Conservation (phyloP, 139 green algal genomes). For the Parachlorella kessleri region DNA sequence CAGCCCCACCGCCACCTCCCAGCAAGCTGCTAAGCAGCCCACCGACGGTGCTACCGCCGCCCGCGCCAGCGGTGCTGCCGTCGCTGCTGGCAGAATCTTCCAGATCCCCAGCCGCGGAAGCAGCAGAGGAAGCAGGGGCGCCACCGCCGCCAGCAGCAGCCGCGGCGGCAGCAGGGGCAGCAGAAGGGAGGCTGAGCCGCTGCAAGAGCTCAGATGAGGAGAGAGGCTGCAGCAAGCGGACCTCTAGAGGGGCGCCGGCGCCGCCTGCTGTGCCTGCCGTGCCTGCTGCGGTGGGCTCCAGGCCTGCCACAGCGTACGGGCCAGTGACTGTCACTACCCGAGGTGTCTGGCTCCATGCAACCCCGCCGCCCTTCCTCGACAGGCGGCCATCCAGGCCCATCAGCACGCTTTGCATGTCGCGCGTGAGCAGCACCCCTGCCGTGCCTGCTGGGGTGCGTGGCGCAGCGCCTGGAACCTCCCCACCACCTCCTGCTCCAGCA, state of each 20-base stretch:
- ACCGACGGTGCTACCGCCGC: too few relatives aligned
- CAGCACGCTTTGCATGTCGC: conserved; percentile 54
- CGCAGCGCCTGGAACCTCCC: neutral
- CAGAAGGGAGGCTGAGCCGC: neutral
- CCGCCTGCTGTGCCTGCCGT: too few relatives aligned
- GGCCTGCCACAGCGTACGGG: conserved; percentile 56
- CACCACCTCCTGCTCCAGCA: too few relatives aligned
- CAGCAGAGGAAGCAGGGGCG: too few relatives aligned
- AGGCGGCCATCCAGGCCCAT: conserved; percentile 43
- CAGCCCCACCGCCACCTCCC: too few relatives aligned
- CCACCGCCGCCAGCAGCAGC: too few relatives aligned
- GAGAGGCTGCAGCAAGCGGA: conserved; percentile 27
- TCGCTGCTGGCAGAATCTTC: conserved; percentile 10
- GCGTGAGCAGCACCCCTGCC: conserved; percentile 47
- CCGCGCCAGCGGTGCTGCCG: conserved; percentile 44
- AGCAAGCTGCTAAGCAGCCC: too few relatives aligned
- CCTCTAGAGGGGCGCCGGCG: conserved; percentile 42
- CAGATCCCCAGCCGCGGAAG: neutral
- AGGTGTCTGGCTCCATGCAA: conserved; percentile 54
- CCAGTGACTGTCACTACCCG: conserved; percentile 37
- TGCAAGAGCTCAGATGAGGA: neutral
- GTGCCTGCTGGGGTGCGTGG: too few relatives aligned
- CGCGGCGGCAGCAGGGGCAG: neutral
- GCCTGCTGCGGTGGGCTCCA: neutral
- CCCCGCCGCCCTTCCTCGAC: neutral